Conservation (phyloP, 768 basidiomycete genomes). For the Infundibulicybe gibba region DNA sequence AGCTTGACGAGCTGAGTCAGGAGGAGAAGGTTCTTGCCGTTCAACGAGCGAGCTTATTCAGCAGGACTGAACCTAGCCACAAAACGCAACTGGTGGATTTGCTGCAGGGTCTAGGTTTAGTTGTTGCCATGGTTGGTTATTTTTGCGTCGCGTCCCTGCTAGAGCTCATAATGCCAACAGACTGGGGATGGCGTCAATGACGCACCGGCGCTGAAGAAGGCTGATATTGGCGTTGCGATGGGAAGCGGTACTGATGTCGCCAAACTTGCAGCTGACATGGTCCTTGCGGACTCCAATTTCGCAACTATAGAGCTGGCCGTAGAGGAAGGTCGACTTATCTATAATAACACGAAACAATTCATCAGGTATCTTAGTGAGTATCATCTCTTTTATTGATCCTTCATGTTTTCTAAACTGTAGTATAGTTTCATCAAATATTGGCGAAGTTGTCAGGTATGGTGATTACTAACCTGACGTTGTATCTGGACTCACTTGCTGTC, state of each 20-base stretch:
- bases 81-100: conserved; percentile 94
- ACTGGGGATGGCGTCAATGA: conserved; percentile 99
- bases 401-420: conserved; percentile 2
- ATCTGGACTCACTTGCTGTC: conserved; percentile 5
- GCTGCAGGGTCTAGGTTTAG: conserved; percentile 85
- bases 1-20: conserved; percentile 77
- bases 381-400: conserved; percentile 2
- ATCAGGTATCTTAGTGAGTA: conserved; percentile 93
- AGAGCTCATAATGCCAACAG: conserved; percentile 29
- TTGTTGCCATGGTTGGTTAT: conserved; percentile 84
- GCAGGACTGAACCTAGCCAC: conserved; percentile 91
- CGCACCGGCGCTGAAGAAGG: conserved; percentile 94
- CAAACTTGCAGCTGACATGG: conserved; percentile 98
- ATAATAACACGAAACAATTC: conserved; percentile 99
- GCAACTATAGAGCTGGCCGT: conserved; percentile 95
- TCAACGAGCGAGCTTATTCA: conserved; percentile 85
- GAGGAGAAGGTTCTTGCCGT: conserved; percentile 86
- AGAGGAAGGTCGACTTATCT: conserved; percentile 96
- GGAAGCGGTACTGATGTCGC: conserved; percentile 98
- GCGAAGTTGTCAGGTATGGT: conserved; percentile 80
- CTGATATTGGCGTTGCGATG: conserved; percentile 99
- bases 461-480: background rate
- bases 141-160: background rate
- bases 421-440: conserved; percentile 91
- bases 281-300: conserved; percentile 96